These are phyloP conservation scores for Taphrina wiesneri DNA, from an alignment of 1,139 yeast species.

Conservation along the genomic window DNA sequence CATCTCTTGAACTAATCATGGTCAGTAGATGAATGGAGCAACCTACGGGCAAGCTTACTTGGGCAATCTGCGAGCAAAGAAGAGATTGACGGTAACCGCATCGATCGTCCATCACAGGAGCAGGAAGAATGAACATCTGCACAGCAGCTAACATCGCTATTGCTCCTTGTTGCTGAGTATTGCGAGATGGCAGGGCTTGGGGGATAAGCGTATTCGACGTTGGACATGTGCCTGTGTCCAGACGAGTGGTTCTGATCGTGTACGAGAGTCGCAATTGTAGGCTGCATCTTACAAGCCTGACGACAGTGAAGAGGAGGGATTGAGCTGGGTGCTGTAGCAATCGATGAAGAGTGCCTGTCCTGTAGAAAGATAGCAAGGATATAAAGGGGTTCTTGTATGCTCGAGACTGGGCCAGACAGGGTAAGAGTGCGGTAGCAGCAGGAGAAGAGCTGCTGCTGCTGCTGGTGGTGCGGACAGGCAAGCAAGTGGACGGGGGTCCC, in stretches of 20 bases:
- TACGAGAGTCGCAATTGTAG: neutral
- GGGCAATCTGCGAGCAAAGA: slow-evolving; percentile 24
- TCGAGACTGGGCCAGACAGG: neutral
- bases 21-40: neutral
- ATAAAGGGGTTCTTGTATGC: neutral
- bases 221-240: neutral
- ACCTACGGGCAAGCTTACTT: neutral
- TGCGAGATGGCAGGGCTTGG: slow-evolving; percentile 9
- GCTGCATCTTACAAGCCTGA: neutral
- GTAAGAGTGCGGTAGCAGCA: too few relatives aligned
- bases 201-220: neutral
- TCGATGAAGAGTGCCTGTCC: neutral
- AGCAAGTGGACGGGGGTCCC: slow-evolving; percentile 7
- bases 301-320: neutral
- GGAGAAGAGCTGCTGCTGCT: neutral
- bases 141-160: slow-evolving; percentile 15
- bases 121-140: neutral
- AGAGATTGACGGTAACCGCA: slow-evolving; percentile 19
- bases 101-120: slow-evolving; percentile 6
- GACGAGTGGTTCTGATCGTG: neutral
- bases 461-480: neutral
- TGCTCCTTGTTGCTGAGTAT: slow-evolving; percentile 6
- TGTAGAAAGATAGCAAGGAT: neutral
- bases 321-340: neutral
- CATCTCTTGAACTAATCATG: slow-evolving; percentile 8